Conservation (phyloP, 768 basidiomycete genomes). For the Sistotremastrum niveocremeum region DNA sequence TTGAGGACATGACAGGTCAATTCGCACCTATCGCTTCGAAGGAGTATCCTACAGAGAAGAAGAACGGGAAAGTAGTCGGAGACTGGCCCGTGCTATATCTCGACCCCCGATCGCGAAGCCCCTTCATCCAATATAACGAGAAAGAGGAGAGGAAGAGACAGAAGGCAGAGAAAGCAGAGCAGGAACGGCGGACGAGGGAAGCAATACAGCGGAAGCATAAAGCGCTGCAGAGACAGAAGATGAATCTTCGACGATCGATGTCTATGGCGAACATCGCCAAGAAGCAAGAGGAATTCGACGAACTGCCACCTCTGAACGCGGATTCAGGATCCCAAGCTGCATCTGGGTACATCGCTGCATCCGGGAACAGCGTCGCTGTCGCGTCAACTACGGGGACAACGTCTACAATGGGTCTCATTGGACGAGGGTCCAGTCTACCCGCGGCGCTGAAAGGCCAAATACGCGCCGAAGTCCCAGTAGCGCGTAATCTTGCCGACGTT, state of each 20-base stretch:
- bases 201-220: conserved; percentile 17
- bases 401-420: conserved; percentile 33
- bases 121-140: conserved; percentile 65
- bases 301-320: conserved; percentile 33
- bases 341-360: conserved; percentile 75
- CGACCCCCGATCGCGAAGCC: conserved; percentile 58
- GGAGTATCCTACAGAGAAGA: conserved; percentile 54
- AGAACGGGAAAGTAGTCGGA: conserved; percentile 13
- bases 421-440: conserved; percentile 26
- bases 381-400: conserved; percentile 87
- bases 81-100: conserved; percentile 80
- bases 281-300: conserved; percentile 23
- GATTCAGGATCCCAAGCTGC: conserved; percentile 46
- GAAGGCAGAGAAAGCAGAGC: conserved; percentile 24
- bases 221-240: conserved; percentile 17
- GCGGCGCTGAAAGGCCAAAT: conserved; percentile 39
- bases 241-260: conserved; percentile 51
- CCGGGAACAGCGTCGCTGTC: conserved; percentile 87
- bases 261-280: conserved; percentile 63
- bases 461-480: conserved; percentile 55
- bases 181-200: conserved; percentile 17
- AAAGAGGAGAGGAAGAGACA: conserved; percentile 58
- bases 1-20: conserved; percentile 82
- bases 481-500: conserved; percentile 32
- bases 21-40: conserved; percentile 74